phyloP scores from a whole-genome alignment of 2,329 filamentous ascomycete species.

The Aureobasidium namibiae region DNA sequence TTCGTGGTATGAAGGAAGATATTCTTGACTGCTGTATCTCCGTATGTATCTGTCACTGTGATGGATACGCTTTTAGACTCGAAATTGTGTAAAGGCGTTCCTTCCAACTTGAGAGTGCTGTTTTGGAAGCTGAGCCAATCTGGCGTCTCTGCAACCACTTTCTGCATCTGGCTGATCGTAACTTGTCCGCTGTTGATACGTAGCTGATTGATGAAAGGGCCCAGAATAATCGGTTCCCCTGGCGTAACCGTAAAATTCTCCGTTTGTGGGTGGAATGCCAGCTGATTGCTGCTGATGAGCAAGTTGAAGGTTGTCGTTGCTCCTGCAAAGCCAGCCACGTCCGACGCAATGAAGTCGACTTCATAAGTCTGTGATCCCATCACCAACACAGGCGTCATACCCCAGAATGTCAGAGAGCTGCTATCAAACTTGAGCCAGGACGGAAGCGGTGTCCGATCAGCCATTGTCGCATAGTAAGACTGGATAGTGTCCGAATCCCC shows the following conservation, averaged over 20 bases:
- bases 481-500: conserved; percentile 40
- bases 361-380: conserved; percentile 64
- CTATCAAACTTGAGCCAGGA: conserved; percentile 75
- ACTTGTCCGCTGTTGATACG: conserved; percentile 47
- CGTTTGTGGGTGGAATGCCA: conserved; percentile 53
- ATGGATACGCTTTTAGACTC: conserved; percentile 56
- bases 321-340: conserved; percentile 69
- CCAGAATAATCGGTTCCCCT: conserved; percentile 39
- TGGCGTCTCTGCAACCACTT: conserved; percentile 37
- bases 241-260: conserved; percentile 51
- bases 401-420: conserved; percentile 56
- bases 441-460: conserved; percentile 72
- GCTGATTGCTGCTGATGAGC: conserved; percentile 60
- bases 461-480: conserved; percentile 67
- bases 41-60: conserved; percentile 50
- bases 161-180: background rate
- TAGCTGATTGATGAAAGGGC: conserved; percentile 43
- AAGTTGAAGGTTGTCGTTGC: conserved; percentile 60
- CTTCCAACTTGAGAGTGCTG: conserved; percentile 53
- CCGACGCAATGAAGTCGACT: conserved; percentile 67
- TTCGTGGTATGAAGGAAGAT: conserved; percentile 29
- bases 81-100: conserved; percentile 53
- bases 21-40: conserved; percentile 51
- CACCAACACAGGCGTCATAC: conserved; percentile 58
- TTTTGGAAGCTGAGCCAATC: conserved; percentile 62